phyloP scores from a whole-genome alignment of 2,329 filamentous ascomycete species.

The Epichloe aotearoae region DNA sequence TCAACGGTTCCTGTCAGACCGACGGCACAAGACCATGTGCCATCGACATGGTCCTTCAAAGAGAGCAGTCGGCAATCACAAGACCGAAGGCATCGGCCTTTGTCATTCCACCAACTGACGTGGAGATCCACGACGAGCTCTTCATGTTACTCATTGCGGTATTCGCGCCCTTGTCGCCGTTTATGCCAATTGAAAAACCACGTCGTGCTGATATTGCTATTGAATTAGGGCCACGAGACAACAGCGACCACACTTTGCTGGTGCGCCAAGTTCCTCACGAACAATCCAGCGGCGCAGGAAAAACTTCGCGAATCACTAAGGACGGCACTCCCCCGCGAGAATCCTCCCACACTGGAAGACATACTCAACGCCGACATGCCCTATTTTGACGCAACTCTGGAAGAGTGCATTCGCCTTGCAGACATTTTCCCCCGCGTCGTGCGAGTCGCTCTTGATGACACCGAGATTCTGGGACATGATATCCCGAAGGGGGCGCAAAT shows the following conservation, averaged over 20 bases:
- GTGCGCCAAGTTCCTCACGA: conserved; percentile 10
- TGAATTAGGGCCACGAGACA: conserved; percentile 12
- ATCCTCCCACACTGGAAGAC: background rate
- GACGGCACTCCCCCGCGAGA: conserved; percentile 2
- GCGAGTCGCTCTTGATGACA: background rate
- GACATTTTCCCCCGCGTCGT: background rate
- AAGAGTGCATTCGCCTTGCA: conserved; percentile 1
- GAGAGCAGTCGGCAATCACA: background rate
- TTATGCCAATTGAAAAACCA: background rate
- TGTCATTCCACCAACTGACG: background rate
- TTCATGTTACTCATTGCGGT: conserved; percentile 8
- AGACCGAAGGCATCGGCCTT: background rate
- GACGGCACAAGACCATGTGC: conserved; percentile 1
- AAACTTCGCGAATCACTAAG: conserved; percentile 11
- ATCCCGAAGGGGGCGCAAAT: conserved; percentile 2
- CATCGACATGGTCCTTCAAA: conserved; percentile 5
- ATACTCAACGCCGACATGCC: background rate
- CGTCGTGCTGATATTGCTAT: background rate
- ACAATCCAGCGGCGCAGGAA: conserved; percentile 6
- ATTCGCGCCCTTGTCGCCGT: background rate
- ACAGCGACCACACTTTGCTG: conserved; percentile 10
- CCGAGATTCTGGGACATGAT: background rate
- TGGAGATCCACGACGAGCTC: conserved; percentile 13
- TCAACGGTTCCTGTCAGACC: background rate
- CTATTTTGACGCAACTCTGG: conserved; percentile 1